Evolutionary conservation across 1,139 yeast genomes (phyloP).

Genomic region (Pichia sp.): DNA sequence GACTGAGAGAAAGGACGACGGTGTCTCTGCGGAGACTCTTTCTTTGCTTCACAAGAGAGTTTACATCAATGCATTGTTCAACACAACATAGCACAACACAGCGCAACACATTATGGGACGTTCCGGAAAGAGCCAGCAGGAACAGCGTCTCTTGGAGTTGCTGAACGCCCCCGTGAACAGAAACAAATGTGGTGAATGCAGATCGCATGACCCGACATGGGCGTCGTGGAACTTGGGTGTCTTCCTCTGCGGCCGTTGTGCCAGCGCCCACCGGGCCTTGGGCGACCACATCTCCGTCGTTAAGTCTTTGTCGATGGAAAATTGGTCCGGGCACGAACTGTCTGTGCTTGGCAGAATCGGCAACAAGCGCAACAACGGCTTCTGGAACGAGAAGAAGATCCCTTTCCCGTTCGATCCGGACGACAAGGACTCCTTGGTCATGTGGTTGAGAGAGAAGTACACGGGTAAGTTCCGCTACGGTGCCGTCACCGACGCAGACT

Average conservation of each 20-base stretch:
- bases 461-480: conserved; percentile 44
- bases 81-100: neutral
- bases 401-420: conserved; percentile 73
- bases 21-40: no score
- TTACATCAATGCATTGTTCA: no score
- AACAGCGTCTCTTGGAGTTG: conserved; percentile 32
- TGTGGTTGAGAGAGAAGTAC: conserved; percentile 52
- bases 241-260: conserved; percentile 74
- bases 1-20: no score
- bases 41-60: no score
- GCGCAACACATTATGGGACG: neutral
- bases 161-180: conserved; percentile 39
- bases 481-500: conserved; percentile 26
- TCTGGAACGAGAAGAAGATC: conserved; percentile 58
- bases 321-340: conserved; percentile 63
- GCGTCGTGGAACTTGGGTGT: conserved; percentile 52
- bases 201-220: conserved; percentile 56
- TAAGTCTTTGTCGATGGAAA: conserved; percentile 77
- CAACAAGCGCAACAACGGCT: conserved; percentile 56
- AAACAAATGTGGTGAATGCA: conserved; percentile 75
- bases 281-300: conserved; percentile 72
- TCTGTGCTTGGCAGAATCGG: conserved; percentile 57
- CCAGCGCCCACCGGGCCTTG: conserved; percentile 70
- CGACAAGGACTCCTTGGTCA: conserved; percentile 52
- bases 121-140: conserved; percentile 19